Evolutionary conservation across 108 stramenopile species (phyloP), one percentile per base, ranked within the genome.

Genomic region (Skeletonema marinoi): DNA sequence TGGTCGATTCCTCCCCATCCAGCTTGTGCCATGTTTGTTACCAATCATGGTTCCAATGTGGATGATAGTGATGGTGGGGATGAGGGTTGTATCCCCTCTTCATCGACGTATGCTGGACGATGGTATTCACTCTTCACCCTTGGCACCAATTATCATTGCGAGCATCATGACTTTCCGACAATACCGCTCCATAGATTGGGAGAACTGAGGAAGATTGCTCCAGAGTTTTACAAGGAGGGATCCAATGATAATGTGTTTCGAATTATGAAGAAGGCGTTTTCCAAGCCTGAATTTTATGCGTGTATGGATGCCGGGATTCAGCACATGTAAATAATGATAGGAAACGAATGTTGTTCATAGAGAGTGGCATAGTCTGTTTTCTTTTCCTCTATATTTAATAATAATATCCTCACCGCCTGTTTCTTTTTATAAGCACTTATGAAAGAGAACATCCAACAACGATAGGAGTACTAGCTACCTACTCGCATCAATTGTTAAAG

Each of bases 141-240:
- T 61, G 88, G 88, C 11, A 91, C 91, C 13, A 91, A 91, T 67
- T 94, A 88, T 82, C 93, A 94, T 77, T 82, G 82, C 36, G 93
- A 94, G 70, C 93, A 94, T 83, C 93, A 94, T 67, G 93, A 94
- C 44, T 94, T 94, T 81, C 93, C 93, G 0, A 87, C 87, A 2
- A 89, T 94, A 56, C 93, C 93, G 2, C 74, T 92, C 3, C 85
- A 91, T 77, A 56, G 86, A 64, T 70, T 94, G 62, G 83, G 85
- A 29, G 46, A 77, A 62, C 63, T 93, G 56, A 66, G 85, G 68
- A 60, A 85, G 38, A 89, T 93, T 69, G 92, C 92, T 19, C 92
- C 92, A 7, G 90, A 93, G 65, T 93, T 80, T 78, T 93, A 93
- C 82, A 85, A 70, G 9, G 17, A 60, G 5, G 85, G 77, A 31